These are phyloP conservation scores for Fusarium nelsonii DNA, from an alignment of 2,329 filamentous ascomycete species.

Conservation along the genomic window DNA sequence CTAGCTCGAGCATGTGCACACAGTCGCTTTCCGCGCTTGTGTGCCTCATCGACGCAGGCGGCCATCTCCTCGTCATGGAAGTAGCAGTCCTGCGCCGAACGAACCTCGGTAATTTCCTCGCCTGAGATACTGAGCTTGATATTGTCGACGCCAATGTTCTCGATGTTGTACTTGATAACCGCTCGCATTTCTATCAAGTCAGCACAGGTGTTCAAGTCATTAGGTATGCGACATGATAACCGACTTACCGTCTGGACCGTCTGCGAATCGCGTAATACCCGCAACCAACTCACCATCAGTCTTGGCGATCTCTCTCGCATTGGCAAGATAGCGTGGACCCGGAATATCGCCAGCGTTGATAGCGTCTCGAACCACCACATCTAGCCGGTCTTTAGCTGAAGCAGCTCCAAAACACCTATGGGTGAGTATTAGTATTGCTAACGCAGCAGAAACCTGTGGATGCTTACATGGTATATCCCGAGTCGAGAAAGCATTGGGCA, in stretches of 20 bases:
- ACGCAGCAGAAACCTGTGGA: neutral
- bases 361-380: conserved; percentile 30
- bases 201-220: neutral
- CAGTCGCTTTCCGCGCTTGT: conserved; percentile 23
- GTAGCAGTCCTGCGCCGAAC: conserved; percentile 32
- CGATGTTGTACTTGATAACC: neutral
- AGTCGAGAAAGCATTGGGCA: conserved; percentile 32
- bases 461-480: conserved; percentile 34
- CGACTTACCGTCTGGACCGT: neutral
- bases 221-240: neutral
- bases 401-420: conserved; percentile 33
- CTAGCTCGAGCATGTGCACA: conserved; percentile 31
- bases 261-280: conserved; percentile 23
- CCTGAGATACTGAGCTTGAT: neutral
- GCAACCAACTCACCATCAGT: conserved; percentile 24
- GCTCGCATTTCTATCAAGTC: neutral
- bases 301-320: conserved; percentile 32
- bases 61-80: conserved; percentile 8
- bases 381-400: conserved; percentile 36
- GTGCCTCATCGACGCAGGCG: conserved; percentile 31
- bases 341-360: conserved; percentile 33
- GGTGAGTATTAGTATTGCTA: neutral
- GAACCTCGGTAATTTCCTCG: neutral
- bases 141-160: neutral
- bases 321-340: conserved; percentile 28